Base-by-base conservation (phyloP, 306 rosid species). In the Canavalia ensiformis region DNA sequence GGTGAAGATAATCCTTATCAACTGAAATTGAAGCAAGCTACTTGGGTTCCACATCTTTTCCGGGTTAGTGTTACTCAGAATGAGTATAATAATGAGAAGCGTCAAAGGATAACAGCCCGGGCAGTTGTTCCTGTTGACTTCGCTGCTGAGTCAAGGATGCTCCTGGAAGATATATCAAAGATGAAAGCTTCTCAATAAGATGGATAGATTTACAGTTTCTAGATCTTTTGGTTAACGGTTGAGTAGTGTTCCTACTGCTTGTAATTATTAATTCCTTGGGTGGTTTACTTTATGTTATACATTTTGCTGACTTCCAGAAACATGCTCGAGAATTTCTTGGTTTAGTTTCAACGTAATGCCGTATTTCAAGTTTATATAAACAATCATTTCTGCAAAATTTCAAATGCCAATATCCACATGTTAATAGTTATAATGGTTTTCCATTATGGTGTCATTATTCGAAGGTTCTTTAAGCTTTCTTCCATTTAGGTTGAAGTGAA, bases 101-200 rank as follows among this genome's bases (percentile, higher is more conserved):
- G 94, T 68, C 97, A 93, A 76, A 90, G 97, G 89, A 78, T 93
- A 25, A 95, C 98, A 46, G 93, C 81, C 42, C 76, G 90, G 84
- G 83, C 91, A 7, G 89, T 89, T 69, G 94, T 96, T 74, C 92
- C 97, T 3, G 88, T 93, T 83, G 98, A 95, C 66, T 95, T 78
- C 28, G 92, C 97, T 82, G 90, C 91, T 25, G 99, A 93, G 55
- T 92, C 99, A 56, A 93, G 56, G 59, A 31, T 85, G 60, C 81
- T 90, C 76, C 90, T 95, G 1, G 99, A 95, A 87, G 94, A 89
- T 9, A 91, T 93, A 71, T 86, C 97, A 4, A 93, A 93, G 87
- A 89, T 86, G 91, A 83, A 60, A 63, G 89, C 47, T 63, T 82
- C 88, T 3, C 80, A 79, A 10, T 86, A 49, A 76, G 72, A 37